Conservation (phyloP, 306 rosid species). For the Castanea sativa region DNA sequence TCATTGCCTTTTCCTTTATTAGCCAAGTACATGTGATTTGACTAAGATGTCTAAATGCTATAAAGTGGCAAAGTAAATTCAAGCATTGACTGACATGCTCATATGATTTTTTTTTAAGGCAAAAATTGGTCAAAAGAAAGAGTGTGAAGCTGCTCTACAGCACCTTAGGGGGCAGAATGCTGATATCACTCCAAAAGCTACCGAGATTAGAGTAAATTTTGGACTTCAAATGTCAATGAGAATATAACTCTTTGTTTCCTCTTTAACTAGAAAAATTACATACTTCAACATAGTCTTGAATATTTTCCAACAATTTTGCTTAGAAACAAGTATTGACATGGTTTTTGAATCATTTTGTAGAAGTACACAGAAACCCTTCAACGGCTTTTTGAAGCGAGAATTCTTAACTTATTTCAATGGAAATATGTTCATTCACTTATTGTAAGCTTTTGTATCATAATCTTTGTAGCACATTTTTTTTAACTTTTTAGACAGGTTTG, state of each 20-base stretch:
- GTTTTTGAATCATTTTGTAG: not conserved
- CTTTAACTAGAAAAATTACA: not conserved
- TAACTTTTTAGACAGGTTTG: not conserved
- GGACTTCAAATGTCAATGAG: not conserved
- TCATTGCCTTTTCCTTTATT: not conserved
- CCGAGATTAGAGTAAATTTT: slow-evolving; percentile 36
- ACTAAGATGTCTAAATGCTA: not conserved
- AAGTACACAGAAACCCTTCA: slow-evolving; percentile 14
- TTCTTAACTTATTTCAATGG: slow-evolving; percentile 28
- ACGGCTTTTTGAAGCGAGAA: slow-evolving; percentile 5
- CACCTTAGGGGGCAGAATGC: slow-evolving; percentile 32
- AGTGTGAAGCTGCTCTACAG: slow-evolving; percentile 24
- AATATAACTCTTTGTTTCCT: slow-evolving; percentile 6
- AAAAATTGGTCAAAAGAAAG: slow-evolving; percentile 22
- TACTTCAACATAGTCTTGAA: not conserved
- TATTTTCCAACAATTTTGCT: not conserved
- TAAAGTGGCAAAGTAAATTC: not conserved
- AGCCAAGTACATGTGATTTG: not conserved
- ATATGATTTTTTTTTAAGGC: slow-evolving; percentile 22
- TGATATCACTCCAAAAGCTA: slow-evolving; percentile 27
- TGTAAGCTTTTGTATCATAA: slow-evolving; percentile 2
- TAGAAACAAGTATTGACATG: not conserved
- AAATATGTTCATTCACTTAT: slow-evolving; percentile 24
- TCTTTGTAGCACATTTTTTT: not conserved
- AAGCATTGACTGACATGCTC: not conserved